Conservation (phyloP, 2,329 filamentous ascomycete species). For the Claviceps capensis region DNA sequence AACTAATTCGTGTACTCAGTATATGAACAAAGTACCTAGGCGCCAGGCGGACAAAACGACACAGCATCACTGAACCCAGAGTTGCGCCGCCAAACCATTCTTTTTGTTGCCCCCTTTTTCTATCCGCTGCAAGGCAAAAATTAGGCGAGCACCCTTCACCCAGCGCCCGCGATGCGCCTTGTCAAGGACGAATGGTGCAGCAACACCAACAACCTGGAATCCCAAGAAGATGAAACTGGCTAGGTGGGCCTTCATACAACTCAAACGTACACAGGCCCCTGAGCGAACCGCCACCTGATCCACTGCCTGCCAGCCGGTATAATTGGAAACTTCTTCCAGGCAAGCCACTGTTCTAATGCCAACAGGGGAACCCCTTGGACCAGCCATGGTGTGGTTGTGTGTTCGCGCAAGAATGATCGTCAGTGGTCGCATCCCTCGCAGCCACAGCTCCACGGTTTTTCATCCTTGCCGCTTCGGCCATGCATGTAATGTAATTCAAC, state of each 20-base stretch:
- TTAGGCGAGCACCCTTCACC: background rate
- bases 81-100: background rate
- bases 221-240: constrained; percentile 4
- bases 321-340: background rate
- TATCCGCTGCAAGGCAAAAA: background rate
- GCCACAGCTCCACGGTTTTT: background rate
- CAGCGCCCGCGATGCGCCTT: background rate
- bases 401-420: background rate
- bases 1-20: background rate
- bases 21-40: background rate
- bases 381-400: background rate
- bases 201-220: background rate
- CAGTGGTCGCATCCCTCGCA: background rate
- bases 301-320: background rate
- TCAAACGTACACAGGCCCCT: background rate
- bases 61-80: background rate
- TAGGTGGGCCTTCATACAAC: background rate
- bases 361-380: background rate
- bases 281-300: background rate
- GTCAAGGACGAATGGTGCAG: background rate
- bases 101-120: too few relatives aligned
- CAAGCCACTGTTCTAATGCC: background rate
- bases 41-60: background rate
- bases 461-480: background rate
- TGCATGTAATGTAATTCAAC: background rate